A percentile compares a stretch with the other conserved stretches of the same genome.
Conservation (phyloP, 495 filamentous ascomycete genomes). For the Hypoxylon fragiforme region DNA sequence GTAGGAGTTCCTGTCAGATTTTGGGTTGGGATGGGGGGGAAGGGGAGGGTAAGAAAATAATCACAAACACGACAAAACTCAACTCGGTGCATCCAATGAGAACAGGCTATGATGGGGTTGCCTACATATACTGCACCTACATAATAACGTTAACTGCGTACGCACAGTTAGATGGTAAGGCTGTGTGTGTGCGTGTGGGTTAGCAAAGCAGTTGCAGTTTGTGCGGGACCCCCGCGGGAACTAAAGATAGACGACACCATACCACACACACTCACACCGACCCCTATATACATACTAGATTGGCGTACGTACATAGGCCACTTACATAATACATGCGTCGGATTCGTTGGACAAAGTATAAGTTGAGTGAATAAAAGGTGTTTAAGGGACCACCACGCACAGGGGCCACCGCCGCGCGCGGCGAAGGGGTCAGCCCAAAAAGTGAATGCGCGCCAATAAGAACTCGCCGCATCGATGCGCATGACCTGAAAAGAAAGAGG, state of each 20-base stretch:
- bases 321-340: too few relatives aligned
- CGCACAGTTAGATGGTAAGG: not conserved
- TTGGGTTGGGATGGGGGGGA: not conserved
- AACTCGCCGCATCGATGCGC: constrained; percentile 10
- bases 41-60: constrained; percentile 1
- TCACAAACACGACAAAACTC: not conserved
- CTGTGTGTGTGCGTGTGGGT: not conserved
- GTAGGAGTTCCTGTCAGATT: too few relatives aligned
- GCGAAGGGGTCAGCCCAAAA: constrained; percentile 11
- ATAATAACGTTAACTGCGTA: too few relatives aligned
- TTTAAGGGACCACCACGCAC: too few relatives aligned
- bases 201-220: too few relatives aligned
- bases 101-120: not conserved
- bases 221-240: constrained; percentile 17
- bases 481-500: constrained; percentile 22
- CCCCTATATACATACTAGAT: too few relatives aligned
- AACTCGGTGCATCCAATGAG: constrained; percentile 1
- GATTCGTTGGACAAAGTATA: too few relatives aligned
- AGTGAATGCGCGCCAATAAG: constrained; percentile 19
- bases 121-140: too few relatives aligned
- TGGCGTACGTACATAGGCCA: too few relatives aligned
- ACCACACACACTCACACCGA: too few relatives aligned
- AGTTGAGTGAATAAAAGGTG: too few relatives aligned
- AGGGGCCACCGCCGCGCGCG: constrained; percentile 10
- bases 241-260: not conserved